phyloP scores from a whole-genome alignment of 768 basidiomycete species.

The Tremella yokohamensis region DNA sequence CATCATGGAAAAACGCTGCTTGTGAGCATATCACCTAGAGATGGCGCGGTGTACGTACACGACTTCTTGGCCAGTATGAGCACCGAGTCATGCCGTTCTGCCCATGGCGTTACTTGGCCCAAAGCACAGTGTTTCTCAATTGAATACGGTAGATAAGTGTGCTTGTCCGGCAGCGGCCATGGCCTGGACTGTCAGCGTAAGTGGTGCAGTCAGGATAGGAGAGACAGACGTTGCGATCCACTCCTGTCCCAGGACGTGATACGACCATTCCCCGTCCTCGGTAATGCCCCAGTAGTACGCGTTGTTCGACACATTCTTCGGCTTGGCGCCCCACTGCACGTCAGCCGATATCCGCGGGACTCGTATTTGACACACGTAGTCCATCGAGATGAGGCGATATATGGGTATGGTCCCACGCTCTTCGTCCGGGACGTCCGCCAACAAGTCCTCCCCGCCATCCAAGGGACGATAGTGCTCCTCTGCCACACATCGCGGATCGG shows the following conservation, averaged over 20 bases:
- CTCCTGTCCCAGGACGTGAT: slow-evolving; percentile 43
- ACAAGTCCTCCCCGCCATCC: slow-evolving; percentile 23
- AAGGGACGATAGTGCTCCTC: slow-evolving; percentile 39
- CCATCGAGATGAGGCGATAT: slow-evolving; percentile 38
- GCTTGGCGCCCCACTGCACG: slow-evolving; percentile 44
- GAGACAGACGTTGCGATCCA: slow-evolving; percentile 44
- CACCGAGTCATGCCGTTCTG: slow-evolving; percentile 30
- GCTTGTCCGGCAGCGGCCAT: slow-evolving; percentile 40
- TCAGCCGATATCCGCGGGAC: not conserved
- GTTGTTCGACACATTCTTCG: slow-evolving; percentile 29
- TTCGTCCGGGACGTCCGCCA: slow-evolving; percentile 35
- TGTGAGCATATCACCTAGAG: not conserved
- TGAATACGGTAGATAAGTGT: slow-evolving; percentile 46
- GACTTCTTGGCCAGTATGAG: slow-evolving; percentile 45
- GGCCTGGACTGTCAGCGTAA: slow-evolving; percentile 20
- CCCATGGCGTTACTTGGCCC: slow-evolving; percentile 26
- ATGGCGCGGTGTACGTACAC: slow-evolving; percentile 13
- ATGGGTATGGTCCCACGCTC: slow-evolving; percentile 47
- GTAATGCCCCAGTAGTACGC: slow-evolving; percentile 39
- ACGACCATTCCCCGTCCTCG: slow-evolving; percentile 38
- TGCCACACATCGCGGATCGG: slow-evolving; percentile 45
- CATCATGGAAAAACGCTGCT: slow-evolving; percentile 40
- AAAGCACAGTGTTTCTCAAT: slow-evolving; percentile 42
- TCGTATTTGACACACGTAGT: slow-evolving; percentile 36
- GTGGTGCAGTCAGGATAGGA: not conserved